Percentiles rank a stretch among this genome's conserved stretches.
phyloP scores from a whole-genome alignment of 495 filamentous ascomycete genomes.

The Lichina pygmaea region DNA sequence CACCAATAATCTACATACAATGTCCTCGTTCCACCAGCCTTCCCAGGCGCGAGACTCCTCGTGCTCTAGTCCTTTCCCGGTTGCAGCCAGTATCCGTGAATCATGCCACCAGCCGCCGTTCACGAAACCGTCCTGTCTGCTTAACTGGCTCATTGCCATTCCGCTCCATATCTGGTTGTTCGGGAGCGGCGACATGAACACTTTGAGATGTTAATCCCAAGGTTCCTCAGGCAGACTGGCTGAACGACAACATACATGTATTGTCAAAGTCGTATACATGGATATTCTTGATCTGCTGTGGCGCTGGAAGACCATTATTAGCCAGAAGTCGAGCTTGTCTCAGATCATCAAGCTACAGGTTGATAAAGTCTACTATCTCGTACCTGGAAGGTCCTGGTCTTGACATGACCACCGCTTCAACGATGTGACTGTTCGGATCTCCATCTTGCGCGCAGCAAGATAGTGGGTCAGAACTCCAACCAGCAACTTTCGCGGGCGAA shows the following conservation, averaged over 20 bases:
- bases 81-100: conserved; percentile 54
- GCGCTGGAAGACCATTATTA: conserved; percentile 12
- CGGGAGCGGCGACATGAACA: conserved; percentile 74
- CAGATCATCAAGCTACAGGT: no score
- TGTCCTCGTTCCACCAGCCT: conserved; percentile 94
- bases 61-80: conserved; percentile 54
- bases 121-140: conserved; percentile 44
- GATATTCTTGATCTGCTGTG: conserved; percentile 44
- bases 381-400: conserved; percentile 41
- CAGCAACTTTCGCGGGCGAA: no score
- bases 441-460: conserved; percentile 1
- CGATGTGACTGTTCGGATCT: conserved; percentile 36
- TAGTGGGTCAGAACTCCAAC: no score
- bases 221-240: neutral
- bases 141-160: conserved; percentile 45
- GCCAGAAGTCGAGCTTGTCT: no score
- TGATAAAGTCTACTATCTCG: no score
- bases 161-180: conserved; percentile 73
- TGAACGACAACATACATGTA: conserved; percentile 33
- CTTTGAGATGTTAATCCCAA: conserved; percentile 14
- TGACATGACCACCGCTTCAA: conserved; percentile 60
- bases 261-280: conserved; percentile 99
- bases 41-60: conserved; percentile 71
- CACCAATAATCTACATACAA: conserved; percentile 16
- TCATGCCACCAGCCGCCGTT: conserved; percentile 98